Conservation (phyloP, 768 basidiomycete species). For the Auricularia cornea region DNA sequence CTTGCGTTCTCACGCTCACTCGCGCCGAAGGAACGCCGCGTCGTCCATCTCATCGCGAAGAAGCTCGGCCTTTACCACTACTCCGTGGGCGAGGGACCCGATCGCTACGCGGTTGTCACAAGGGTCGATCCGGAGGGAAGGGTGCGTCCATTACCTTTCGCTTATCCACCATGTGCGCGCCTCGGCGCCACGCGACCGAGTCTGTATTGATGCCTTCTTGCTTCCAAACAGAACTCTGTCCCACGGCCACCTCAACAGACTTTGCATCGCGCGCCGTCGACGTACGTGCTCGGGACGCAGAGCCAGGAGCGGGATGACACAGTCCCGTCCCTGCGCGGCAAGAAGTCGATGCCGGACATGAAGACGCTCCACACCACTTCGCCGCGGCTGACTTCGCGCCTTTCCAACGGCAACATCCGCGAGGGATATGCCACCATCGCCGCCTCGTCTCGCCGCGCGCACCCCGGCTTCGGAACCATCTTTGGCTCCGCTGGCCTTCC, state of each 20-base stretch:
- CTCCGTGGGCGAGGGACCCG: slow-evolving; percentile 87
- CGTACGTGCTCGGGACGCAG: slow-evolving; percentile 52
- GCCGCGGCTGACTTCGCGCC: slow-evolving; percentile 68
- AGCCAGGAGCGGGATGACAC: slow-evolving; percentile 10
- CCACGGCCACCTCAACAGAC: slow-evolving; percentile 51
- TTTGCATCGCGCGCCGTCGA: slow-evolving; percentile 72
- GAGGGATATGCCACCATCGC: slow-evolving; percentile 81
- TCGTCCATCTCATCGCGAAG: slow-evolving; percentile 94
- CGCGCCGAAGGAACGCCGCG: slow-evolving; percentile 74
- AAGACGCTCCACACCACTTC: slow-evolving; percentile 75
- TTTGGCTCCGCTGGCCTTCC: slow-evolving; percentile 40
- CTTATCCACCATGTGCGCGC: background rate
- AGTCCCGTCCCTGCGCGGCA: slow-evolving; percentile 61
- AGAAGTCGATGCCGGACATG: slow-evolving; percentile 99
- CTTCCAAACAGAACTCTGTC: slow-evolving; percentile 18
- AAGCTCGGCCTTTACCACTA: slow-evolving; percentile 94
- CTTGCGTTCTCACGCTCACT: slow-evolving; percentile 91
- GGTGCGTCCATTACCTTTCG: slow-evolving; percentile 39
- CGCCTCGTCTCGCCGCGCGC: slow-evolving; percentile 68
- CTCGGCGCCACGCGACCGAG: background rate
- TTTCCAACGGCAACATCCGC: slow-evolving; percentile 85
- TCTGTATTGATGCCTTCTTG: slow-evolving; percentile 3
- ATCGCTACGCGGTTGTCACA: slow-evolving; percentile 89
- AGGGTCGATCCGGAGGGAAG: slow-evolving; percentile 70
- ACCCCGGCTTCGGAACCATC: slow-evolving; percentile 61